Evolutionary conservation across 306 rosid species (phyloP).

Genomic region (Boehmeria nivea): DNA sequence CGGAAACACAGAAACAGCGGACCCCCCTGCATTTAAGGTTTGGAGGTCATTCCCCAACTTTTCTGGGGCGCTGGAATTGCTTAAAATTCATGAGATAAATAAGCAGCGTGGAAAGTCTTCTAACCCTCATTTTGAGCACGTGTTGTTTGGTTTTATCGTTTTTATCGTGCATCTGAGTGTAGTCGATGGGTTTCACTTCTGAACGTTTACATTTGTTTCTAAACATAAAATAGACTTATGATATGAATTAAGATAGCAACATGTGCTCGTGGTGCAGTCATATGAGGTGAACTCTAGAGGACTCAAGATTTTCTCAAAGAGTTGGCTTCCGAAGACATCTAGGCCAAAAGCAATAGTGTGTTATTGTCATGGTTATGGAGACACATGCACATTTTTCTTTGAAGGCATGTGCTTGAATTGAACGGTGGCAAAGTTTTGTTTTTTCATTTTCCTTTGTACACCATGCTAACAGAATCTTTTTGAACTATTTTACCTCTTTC

Average conservation of each 20-base stretch:
- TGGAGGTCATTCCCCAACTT: too few species aligned
- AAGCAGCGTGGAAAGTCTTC: too few species aligned
- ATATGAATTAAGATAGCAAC: neutral
- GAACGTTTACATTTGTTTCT: too few species aligned
- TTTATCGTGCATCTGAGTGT: too few species aligned
- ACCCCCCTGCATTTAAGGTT: too few species aligned
- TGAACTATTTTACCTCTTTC: slow-evolving; percentile 15
- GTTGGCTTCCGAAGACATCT: slow-evolving; percentile 69
- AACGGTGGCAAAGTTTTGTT: neutral
- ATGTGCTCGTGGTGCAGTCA: slow-evolving; percentile 39
- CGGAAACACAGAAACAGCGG: too few species aligned
- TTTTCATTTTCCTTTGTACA: neutral
- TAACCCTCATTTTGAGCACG: too few species aligned
- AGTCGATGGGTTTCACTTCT: too few species aligned
- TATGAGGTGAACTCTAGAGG: slow-evolving; percentile 75
- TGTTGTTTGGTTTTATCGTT: too few species aligned
- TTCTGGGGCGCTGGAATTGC: too few species aligned
- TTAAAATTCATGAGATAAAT: too few species aligned
- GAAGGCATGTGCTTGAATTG: slow-evolving; percentile 57
- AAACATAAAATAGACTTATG: too few species aligned
- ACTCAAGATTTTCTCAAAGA: slow-evolving; percentile 61
- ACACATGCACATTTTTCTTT: slow-evolving; percentile 89
- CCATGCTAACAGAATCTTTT: neutral
- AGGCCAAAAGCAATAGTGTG: slow-evolving; percentile 66
- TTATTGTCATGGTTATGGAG: slow-evolving; percentile 93